Percentiles rank a stretch among this genome's conserved stretches.
Evolutionary conservation across 202 grass and related monocot species (phyloP).

Genomic region (Alloteropsis angusta): DNA sequence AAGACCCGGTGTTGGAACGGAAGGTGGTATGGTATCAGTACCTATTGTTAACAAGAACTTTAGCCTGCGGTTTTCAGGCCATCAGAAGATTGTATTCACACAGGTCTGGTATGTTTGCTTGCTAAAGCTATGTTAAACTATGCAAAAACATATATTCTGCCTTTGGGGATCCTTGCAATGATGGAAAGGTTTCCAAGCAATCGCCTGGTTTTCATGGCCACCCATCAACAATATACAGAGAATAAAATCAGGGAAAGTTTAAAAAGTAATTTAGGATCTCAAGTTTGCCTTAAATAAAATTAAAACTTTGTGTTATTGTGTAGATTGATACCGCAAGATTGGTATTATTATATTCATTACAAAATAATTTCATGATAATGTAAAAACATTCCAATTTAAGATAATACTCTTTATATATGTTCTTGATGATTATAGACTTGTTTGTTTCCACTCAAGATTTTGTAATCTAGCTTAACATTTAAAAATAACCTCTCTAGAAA

Average conservation of each 20-base stretch:
- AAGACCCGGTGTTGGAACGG: neutral
- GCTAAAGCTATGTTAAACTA: neutral
- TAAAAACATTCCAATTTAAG: no score
- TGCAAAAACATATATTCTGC: neutral
- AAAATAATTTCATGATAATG: neutral
- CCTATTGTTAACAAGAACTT: neutral
- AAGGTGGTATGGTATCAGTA: neutral
- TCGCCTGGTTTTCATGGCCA: neutral
- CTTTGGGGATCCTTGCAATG: conserved; percentile 2
- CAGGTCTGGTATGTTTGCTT: neutral
- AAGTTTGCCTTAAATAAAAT: no score
- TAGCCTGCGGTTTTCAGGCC: neutral
- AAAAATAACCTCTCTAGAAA: no score
- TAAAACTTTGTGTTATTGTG: no score
- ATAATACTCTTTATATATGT: no score
- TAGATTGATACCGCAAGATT: neutral
- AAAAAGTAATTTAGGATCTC: no score
- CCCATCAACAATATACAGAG: neutral
- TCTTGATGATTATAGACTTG: no score
- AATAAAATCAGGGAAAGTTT: neutral
- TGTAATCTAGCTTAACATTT: no score
- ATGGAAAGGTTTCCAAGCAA: neutral
- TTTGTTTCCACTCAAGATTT: no score
- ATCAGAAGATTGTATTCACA: conserved; percentile 5
- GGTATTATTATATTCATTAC: neutral